Conservation (phyloP, 1,284 basidiomycete genomes). For the Rugosomyces carneus region DNA sequence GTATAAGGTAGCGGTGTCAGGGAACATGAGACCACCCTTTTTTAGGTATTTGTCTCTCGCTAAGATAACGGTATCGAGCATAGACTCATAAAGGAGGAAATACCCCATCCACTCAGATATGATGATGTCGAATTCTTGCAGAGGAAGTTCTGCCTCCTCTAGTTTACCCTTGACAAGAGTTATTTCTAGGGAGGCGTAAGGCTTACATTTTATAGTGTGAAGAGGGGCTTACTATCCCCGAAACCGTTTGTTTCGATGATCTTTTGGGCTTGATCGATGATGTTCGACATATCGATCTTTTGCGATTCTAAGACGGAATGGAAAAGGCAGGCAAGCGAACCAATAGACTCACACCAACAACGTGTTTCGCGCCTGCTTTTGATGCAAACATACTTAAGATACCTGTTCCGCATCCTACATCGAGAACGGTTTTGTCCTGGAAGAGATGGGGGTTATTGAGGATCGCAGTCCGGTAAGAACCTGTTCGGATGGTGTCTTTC, state of each 20-base stretch:
- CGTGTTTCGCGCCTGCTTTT: slow-evolving; percentile 93
- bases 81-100: slow-evolving; percentile 95
- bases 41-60: slow-evolving; percentile 97
- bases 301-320: not conserved
- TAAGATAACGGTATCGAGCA: slow-evolving; percentile 97
- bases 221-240: slow-evolving; percentile 72
- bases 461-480: slow-evolving; percentile 94
- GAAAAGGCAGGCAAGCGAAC: not conserved
- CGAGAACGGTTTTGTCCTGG: slow-evolving; percentile 93
- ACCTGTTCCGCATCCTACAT: slow-evolving; percentile 98
- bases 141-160: slow-evolving; percentile 84
- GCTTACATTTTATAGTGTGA: not conserved
- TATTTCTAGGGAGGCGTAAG: slow-evolving; percentile 53
- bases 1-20: slow-evolving; percentile 91
- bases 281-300: slow-evolving; percentile 99
- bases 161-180: slow-evolving; percentile 98
- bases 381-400: slow-evolving; percentile 99
- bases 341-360: slow-evolving; percentile 72
- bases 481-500: slow-evolving; percentile 94
- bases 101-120: slow-evolving; percentile 99
- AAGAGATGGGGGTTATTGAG: slow-evolving; percentile 94
- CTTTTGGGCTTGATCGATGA: slow-evolving; percentile 97
- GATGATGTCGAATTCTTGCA: slow-evolving; percentile 94
- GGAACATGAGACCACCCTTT: slow-evolving; percentile 90
- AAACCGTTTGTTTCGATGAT: slow-evolving; percentile 97